Conservation (phyloP, 78 protist species). For the Dictyostelium discoideum region DNA sequence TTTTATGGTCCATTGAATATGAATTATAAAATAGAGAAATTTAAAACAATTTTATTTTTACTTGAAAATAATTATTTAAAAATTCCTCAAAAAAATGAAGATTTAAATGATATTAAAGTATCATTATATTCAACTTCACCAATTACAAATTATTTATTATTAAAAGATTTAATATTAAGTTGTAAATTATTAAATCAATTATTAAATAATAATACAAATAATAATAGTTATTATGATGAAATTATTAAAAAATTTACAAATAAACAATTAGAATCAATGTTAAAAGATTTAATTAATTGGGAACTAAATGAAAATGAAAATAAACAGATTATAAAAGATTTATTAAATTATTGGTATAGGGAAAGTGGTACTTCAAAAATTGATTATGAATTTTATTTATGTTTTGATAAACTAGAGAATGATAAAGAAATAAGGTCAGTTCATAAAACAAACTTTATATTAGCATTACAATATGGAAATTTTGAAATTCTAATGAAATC, state of each 20-base stretch:
- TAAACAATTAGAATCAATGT: neutral
- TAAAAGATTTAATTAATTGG: neutral
- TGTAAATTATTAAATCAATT: neutral
- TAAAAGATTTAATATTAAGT: neutral
- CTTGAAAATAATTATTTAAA: neutral
- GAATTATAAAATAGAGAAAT: neutral
- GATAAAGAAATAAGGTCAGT: neutral
- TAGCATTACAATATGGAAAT: neutral
- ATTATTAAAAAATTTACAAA: neutral
- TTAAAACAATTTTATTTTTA: neutral
- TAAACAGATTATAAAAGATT: neutral
- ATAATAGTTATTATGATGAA: neutral
- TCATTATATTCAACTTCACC: neutral
- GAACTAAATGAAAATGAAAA: neutral
- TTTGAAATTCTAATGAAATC: neutral
- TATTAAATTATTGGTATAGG: neutral
- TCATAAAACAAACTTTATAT: neutral
- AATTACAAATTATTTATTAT: neutral
- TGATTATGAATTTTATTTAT: neutral
- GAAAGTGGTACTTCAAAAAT: neutral
- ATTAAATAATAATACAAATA: neutral
- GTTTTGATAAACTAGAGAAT: neutral
- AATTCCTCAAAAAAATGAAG: neutral
- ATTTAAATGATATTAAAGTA: neutral
- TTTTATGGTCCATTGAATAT: neutral